phyloP scores from a whole-genome alignment of 768 basidiomycete genomes.

The Amanita thiersii region DNA sequence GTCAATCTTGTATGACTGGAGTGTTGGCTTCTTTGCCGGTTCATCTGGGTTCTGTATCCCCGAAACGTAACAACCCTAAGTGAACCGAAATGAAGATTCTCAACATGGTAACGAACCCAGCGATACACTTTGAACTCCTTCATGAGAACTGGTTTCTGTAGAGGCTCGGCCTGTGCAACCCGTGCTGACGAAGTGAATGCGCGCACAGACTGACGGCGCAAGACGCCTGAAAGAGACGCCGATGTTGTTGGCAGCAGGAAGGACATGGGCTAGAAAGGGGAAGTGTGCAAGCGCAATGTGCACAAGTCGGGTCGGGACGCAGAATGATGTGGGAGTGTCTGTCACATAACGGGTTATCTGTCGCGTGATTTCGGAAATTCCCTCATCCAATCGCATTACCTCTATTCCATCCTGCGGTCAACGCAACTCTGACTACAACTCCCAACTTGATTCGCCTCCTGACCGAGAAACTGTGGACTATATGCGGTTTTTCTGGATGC shows the following conservation, averaged over 20 bases:
- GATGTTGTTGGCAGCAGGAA: neutral
- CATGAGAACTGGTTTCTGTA: constrained; percentile 60
- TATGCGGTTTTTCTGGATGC: no score
- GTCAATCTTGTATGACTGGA: constrained; percentile 90
- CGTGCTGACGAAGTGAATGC: constrained; percentile 22
- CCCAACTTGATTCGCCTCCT: no score
- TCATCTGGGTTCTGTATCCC: constrained; percentile 77
- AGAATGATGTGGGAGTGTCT: neutral
- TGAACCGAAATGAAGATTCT: neutral
- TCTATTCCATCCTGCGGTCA: no score
- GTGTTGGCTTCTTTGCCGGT: constrained; percentile 81
- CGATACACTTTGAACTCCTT: constrained; percentile 99
- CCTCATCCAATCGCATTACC: neutral
- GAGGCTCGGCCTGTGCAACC: constrained; percentile 38
- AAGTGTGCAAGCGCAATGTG: neutral
- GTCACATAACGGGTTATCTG: neutral
- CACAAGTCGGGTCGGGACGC: neutral
- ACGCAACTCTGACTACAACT: no score
- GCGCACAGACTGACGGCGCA: constrained; percentile 13
- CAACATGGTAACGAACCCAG: constrained; percentile 54
- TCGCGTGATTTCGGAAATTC: constrained; percentile 5
- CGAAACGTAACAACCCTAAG: constrained; percentile 14
- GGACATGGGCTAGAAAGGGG: neutral
- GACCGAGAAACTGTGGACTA: no score
- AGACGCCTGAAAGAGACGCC: neutral